Percentiles rank a stretch among this genome's conserved stretches.
Evolutionary conservation across 371 early-diverging fungal species (phyloP).

Genomic region (Dipsacomyces acuminosporus): DNA sequence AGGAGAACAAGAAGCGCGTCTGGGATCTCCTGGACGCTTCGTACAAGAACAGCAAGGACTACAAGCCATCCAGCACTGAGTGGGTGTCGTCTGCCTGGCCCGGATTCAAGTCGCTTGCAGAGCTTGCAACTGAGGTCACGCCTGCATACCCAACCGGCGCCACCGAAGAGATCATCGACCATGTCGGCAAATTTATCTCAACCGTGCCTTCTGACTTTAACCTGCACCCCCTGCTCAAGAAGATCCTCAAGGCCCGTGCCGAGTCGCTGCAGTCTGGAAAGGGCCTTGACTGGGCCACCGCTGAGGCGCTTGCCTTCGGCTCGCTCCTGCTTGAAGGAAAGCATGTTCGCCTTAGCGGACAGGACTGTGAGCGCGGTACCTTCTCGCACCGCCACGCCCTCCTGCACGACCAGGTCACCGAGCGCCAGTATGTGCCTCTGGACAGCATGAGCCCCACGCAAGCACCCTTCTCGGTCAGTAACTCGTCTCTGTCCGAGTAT

Average conservation of each 20-base stretch:
- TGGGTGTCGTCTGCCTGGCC: conserved; percentile 94
- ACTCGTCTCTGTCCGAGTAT: conserved; percentile 94
- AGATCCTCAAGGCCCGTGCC: conserved; percentile 78
- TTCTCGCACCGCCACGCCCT: conserved; percentile 97
- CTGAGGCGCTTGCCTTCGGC: conserved; percentile 92
- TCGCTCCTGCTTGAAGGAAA: conserved; percentile 82
- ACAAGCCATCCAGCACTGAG: conserved; percentile 73
- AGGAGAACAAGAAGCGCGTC: conserved; percentile 81
- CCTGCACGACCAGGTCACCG: conserved; percentile 83
- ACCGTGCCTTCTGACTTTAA: conserved; percentile 81
- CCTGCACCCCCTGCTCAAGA: conserved; percentile 78
- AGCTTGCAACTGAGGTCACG: conserved; percentile 65
- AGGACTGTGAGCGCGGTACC: conserved; percentile 98
- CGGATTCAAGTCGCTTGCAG: conserved; percentile 79
- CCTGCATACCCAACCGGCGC: conserved; percentile 79
- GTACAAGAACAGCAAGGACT: conserved; percentile 82
- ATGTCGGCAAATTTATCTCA: conserved; percentile 76
- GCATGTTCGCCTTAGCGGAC: conserved; percentile 89
- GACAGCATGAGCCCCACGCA: conserved; percentile 79
- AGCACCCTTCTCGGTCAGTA: conserved; percentile 81
- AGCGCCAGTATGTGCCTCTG: conserved; percentile 71
- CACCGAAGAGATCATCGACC: conserved; percentile 61
- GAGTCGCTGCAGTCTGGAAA: conserved; percentile 70
- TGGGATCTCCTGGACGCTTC: conserved; percentile 89
- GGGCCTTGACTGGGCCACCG: conserved; percentile 95